Percentiles rank a stretch among this genome's conserved stretches.
These are phyloP conservation scores for Silene conica DNA, from an alignment of 148 eudicot species.

Conservation along the genomic window DNA sequence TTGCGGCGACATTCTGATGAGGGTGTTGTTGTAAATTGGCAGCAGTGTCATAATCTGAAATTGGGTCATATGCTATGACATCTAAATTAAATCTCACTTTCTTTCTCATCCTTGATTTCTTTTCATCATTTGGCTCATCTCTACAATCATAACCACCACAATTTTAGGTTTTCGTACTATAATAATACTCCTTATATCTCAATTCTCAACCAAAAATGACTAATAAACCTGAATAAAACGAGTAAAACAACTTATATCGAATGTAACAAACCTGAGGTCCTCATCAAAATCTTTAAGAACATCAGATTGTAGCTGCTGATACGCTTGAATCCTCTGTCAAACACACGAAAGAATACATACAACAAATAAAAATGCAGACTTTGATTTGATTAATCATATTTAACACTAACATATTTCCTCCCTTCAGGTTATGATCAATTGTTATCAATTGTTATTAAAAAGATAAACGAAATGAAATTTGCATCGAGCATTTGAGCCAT, in stretches of 20 bases:
- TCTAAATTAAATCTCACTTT: constrained; percentile 67
- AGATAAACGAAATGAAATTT: too few relatives aligned
- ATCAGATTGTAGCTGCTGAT: constrained; percentile 43
- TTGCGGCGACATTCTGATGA: constrained; percentile 10
- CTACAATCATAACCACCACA: constrained; percentile 17
- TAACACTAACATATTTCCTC: too few relatives aligned
- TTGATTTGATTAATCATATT: not conserved
- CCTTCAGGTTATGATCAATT: too few relatives aligned
- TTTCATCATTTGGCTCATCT: constrained; percentile 35
- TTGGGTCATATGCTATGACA: constrained; percentile 63
- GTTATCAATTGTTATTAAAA: too few relatives aligned
- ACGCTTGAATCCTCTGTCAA: constrained; percentile 50
- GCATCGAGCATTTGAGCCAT: too few relatives aligned
- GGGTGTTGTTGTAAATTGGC: constrained; percentile 14
- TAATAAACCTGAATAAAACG: too few relatives aligned
- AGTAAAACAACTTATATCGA: too few relatives aligned
- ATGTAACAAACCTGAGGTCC: constrained; percentile 23
- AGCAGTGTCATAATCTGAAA: constrained; percentile 19
- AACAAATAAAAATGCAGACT: not conserved
- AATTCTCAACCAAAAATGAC: too few relatives aligned
- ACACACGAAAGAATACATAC: not conserved
- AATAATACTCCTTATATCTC: too few relatives aligned
- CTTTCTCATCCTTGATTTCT: constrained; percentile 39
- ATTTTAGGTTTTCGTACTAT: too few relatives aligned
- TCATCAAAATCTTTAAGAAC: constrained; percentile 6